Evolutionary conservation across 2,329 filamentous ascomycete genomes (phyloP).

Genomic region (Aphanoascus verrucosus): DNA sequence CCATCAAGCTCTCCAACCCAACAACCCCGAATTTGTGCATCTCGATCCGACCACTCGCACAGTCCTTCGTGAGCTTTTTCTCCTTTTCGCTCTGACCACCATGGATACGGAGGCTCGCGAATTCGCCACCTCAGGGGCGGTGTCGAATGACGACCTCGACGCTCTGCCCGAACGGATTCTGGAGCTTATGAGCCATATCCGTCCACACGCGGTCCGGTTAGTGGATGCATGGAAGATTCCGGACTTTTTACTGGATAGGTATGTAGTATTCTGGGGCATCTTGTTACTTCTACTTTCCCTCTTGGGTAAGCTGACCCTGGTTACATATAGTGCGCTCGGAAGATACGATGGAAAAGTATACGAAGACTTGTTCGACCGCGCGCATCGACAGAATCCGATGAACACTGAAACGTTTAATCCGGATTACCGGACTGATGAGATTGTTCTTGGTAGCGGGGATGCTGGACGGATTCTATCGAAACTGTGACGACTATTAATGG

Average conservation of each 20-base stretch:
- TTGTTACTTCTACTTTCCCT: neutral
- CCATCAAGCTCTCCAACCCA: conserved; percentile 22
- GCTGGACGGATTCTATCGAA: conserved; percentile 16
- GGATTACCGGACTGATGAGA: conserved; percentile 40
- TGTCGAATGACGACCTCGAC: conserved; percentile 35
- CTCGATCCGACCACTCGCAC: conserved; percentile 21
- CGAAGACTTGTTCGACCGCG: conserved; percentile 43
- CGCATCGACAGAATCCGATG: conserved; percentile 43
- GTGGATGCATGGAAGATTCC: conserved; percentile 46
- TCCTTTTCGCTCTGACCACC: conserved; percentile 38
- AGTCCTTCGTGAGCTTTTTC: conserved; percentile 37
- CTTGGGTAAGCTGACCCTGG: neutral
- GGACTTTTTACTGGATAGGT: conserved; percentile 42
- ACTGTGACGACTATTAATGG: conserved; percentile 13
- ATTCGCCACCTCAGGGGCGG: conserved; percentile 37
- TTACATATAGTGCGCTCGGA: conserved; percentile 36
- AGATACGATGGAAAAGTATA: conserved; percentile 45
- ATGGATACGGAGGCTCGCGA: conserved; percentile 36
- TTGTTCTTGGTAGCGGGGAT: conserved; percentile 39
- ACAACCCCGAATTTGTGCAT: conserved; percentile 13
- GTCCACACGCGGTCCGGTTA: conserved; percentile 43
- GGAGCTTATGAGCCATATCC: conserved; percentile 38
- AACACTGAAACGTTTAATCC: conserved; percentile 43
- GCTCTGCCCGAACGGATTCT: conserved; percentile 34
- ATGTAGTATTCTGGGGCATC: neutral